Evolutionary conservation across 768 basidiomycete genomes (phyloP), one percentile per base, ranked within the genome.

Genomic region (Leccinum aurantiacum): DNA sequence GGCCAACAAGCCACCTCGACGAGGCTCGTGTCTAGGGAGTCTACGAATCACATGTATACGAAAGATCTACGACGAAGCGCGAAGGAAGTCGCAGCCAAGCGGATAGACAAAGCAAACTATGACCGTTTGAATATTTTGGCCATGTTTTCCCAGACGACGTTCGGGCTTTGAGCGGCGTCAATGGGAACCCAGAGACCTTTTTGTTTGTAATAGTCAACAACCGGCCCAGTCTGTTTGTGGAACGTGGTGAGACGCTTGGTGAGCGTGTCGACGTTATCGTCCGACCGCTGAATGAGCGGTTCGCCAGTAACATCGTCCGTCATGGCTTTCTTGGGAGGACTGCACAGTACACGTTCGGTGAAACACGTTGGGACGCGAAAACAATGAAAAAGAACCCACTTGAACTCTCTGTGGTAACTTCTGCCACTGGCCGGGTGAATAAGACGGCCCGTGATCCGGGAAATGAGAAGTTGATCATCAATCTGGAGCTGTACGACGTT

Each of bases 261-360:
- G 56, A 99, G 83, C 13, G 95, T 93, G 74, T 97, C 93, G 62
- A 94, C 92, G 65, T 98, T 99, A 79, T 99, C 97, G 75, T 99
- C 97, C 9, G 95, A 94, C 63, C 97, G 90, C 75, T 98, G 96
- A 69, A 96, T 89, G 65, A 99, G 85, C 38, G 94, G 92, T 77
- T 99, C 96, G 59, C 97, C 97, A 4, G 95, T 91, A 37, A 91
- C 80, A 75, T 99, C 97, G 77, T 99, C 97, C 19, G 82, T 82
- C 82, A 93, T 90, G n/a, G 87, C 68, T 77, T 97, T 98, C 83
- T 98, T 98, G 31, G 97, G 97, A 6, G 97, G 97, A 78, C 95
- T 99, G 72, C 61, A 65, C 7, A 52, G 37, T 35, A 14, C 14
- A 6, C 58, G 44, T 27, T 61, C 25, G 60, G 58, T 62, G 63